Base-by-base conservation (phyloP, 257 asterid genomes). In the Buddleja alternifolia region DNA sequence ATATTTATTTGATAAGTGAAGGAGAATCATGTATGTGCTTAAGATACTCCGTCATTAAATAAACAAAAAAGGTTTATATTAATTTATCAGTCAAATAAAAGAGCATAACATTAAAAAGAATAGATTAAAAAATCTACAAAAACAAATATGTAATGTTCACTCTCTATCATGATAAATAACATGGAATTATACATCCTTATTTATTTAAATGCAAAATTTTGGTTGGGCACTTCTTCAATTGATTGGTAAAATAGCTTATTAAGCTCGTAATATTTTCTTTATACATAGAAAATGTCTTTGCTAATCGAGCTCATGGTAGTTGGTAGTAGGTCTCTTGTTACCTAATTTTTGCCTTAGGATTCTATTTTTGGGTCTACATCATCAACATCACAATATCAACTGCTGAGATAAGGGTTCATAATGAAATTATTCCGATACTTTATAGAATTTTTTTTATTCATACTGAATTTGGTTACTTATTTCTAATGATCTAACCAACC, bases 241-340 rank as follows among this genome's bases (percentile, higher is more conserved):
- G 17, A 56, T 55, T 68, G 47, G 47, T 5, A n/a, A n/a, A n/a
- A n/a, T n/a, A n/a, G n/a, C n/a, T n/a, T n/a, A n/a, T n/a, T 29
- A 42, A 36, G 17, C 10, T 34, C 60, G 61, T 55, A 61, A 53
- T n/a, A 34, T 60, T 10, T 52, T 5, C 56, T 66, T 68, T 52
- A 14, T 60, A 21, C 56, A 41, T 47, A n/a, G 29, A 42, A 67
- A 47, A 67, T 8, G 7, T 37, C 12, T 41, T 42, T 19, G 45
- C 50, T 48, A 25, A 46, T 56, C 17, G 19, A 46, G 44, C 65
- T 9, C 46, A 20, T 52, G 48, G 72, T 23, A 1, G 72, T 55
- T 66, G 67, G 23, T 14, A 15, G 64, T 66, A 66, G 58, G 25
- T 41, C 8, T 37, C 29, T 45, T 48, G 20, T 50, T 58, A 40